Evolutionary conservation across 805 yeast genomes (phyloP).

Genomic region (Kodamaea kaohsiungensis): DNA sequence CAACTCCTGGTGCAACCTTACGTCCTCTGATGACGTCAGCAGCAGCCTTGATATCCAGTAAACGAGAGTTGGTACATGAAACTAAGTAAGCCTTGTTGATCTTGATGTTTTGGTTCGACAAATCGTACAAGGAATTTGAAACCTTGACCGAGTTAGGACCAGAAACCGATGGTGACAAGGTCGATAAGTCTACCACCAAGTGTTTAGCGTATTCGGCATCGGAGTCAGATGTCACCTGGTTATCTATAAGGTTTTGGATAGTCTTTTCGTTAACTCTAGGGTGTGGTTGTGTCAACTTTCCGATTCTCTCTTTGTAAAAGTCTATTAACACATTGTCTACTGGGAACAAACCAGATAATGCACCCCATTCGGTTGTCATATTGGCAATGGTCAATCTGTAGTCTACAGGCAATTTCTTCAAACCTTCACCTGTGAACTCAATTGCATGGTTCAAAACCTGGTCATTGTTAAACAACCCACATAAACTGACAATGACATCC

Average conservation of each 20-base stretch:
- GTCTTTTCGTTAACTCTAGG: constrained; percentile 75
- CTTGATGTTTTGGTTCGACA: constrained; percentile 70
- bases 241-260: constrained; percentile 51
- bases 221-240: constrained; percentile 55
- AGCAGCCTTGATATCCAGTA: constrained; percentile 91
- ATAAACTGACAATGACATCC: constrained; percentile 93
- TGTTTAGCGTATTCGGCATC: constrained; percentile 90
- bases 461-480: constrained; percentile 90
- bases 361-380: constrained; percentile 99
- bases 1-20: constrained; percentile 85
- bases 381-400: constrained; percentile 91
- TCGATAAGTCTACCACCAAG: constrained; percentile 72
- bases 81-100: constrained; percentile 95
- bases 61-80: constrained; percentile 95
- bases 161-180: constrained; percentile 84
- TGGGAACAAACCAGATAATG: constrained; percentile 96
- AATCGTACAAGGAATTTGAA: constrained; percentile 72
- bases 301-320: constrained; percentile 67
- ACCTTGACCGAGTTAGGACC: constrained; percentile 98
- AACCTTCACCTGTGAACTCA: constrained; percentile 86
- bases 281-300: constrained; percentile 66
- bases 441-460: constrained; percentile 93
- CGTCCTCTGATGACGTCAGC: constrained; percentile 82
- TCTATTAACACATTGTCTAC: constrained; percentile 75
- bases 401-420: constrained; percentile 69